Evolutionary conservation across 225 moss, liverwort and hornwort species (phyloP), one percentile per base, ranked within the genome.

Genomic region (Marchantia paleacea): DNA sequence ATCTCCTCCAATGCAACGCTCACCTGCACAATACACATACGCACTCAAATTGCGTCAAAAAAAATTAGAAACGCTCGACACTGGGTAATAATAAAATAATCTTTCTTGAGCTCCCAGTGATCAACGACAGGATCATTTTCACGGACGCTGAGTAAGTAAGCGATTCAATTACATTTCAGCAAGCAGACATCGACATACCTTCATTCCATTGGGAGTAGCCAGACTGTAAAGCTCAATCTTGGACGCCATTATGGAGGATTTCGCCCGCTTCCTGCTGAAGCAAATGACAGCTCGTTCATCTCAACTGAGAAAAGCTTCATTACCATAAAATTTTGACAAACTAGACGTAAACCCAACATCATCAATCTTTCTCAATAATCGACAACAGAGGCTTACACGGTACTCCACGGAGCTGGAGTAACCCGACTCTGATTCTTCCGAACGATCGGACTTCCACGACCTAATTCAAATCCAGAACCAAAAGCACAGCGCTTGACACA

Each of bases 191-290:
- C 4, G 63, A 3, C 10, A 10, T 79, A 95, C 93, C 93, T 93
- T 95, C 80, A 85, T 83, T 75, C 94, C 93, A 80, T 95, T 95
- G 0, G 93, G 94, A 22, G 90, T 93, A 62, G 89, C 89, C 65
- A 90, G 19, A 90, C 93, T 95, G 82, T 92, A 95, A 65, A 95
- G 80, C 79, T 95, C 89, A 77, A 95, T 95, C 84, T 92, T 94
- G 11, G 93, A 83, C 29, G 89, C 94, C 94, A 91, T 93, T 51
- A 53, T 53, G 50, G 61, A 16, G 15, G 25, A 7, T 25, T 55
- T 75, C 15, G 7, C 71, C 72, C 80, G 65, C 12, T 26, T 71
- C 54, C 72, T 72, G 19, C 54, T 76, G 9, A 53, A 29, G 14
- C 67, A 55, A 39, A 10, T 29, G 0, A 72, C 50, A 19, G n/a